These are phyloP conservation scores for Metarhizium robertsii DNA, from an alignment of 2,329 filamentous ascomycete species.

Conservation along the genomic window DNA sequence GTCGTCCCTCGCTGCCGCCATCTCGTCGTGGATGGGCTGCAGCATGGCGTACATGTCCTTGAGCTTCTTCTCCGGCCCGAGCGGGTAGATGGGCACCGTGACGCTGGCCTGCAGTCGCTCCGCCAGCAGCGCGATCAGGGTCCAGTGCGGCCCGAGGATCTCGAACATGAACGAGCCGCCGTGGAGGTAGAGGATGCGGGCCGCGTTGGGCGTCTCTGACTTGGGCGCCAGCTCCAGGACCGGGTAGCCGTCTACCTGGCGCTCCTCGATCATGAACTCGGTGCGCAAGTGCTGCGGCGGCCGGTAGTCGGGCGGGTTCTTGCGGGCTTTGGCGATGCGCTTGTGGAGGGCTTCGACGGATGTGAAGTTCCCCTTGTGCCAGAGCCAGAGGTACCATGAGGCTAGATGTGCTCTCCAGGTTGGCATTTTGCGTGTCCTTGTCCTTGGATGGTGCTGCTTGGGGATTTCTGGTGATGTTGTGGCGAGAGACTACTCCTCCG, in stretches of 20 bases:
- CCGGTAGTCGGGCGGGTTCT: conserved; percentile 7
- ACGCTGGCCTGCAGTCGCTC: conserved; percentile 20
- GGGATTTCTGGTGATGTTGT: neutral
- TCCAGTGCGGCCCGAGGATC: conserved; percentile 19
- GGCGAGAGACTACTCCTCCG: neutral
- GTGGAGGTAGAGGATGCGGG: conserved; percentile 22
- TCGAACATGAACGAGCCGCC: conserved; percentile 22
- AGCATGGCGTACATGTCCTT: conserved; percentile 21
- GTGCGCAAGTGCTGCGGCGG: conserved; percentile 17
- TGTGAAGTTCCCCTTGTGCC: conserved; percentile 16
- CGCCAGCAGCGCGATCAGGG: conserved; percentile 16
- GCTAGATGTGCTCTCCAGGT: conserved; percentile 17
- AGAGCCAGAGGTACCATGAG: conserved; percentile 18
- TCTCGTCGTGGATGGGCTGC: conserved; percentile 21
- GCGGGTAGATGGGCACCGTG: conserved; percentile 22
- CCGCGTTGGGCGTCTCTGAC: conserved; percentile 17
- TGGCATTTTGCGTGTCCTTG: conserved; percentile 11
- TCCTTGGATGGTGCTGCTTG: neutral
- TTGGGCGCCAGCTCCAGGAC: conserved; percentile 23
- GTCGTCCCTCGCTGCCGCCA: conserved; percentile 17
- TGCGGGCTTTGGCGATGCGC: conserved; percentile 15
- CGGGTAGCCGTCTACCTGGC: conserved; percentile 8
- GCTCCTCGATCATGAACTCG: conserved; percentile 17
- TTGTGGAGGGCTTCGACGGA: conserved; percentile 15
- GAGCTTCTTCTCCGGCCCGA: conserved; percentile 21